Base-by-base conservation (phyloP, 2,329 filamentous ascomycete genomes). In the Eurotiales sp. region DNA sequence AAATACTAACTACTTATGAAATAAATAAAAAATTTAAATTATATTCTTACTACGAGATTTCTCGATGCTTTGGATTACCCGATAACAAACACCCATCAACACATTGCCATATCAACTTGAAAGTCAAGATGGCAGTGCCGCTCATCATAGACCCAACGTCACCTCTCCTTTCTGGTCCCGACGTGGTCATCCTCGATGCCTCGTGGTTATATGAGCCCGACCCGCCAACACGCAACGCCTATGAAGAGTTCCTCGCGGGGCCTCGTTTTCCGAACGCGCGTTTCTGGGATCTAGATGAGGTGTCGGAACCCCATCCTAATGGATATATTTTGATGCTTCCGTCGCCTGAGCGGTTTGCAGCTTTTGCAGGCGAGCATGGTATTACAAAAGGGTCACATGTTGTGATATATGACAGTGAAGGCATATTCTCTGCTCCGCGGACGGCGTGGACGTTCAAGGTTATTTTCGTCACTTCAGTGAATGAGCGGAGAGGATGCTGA, bases 81-180 rank as follows among this genome's bases (percentile, higher is more conserved):
- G n/a, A n/a, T n/a, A n/a, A n/a, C n/a, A n/a, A n/a, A n/a, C n/a
- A n/a, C n/a, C n/a, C n/a, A n/a, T n/a, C n/a, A n/a, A n/a, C n/a
- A n/a, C n/a, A n/a, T n/a, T n/a, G n/a, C n/a, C n/a, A n/a, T 11
- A 37, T 37, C 17, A 8, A 17, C 12, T 8, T 19, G 8, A 4
- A 8, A 21, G 8, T 17, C 25, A 43, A 43, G 5, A 43, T 43
- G 41, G 8, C 41, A 43, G 41, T 43, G 22, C 41, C 41, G 25
- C 41, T 43, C n/a, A 29, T 43, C 27, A 43, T 43, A 43, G 25
- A 43, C 15, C 41, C 41, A 30, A 43, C 41, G 21, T 43, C 41
- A 23, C 14, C 41, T 29, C 11, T 43, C 23, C 41, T 43, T n/a
- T 43, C 41, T 6, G n/a, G 30, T n/a, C 25, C 41, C 12, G 27